Percentiles rank a stretch among this genome's conserved stretches.
Conservation (phyloP, 2,329 filamentous ascomycete genomes). For the Cladosporium oxysporum region DNA sequence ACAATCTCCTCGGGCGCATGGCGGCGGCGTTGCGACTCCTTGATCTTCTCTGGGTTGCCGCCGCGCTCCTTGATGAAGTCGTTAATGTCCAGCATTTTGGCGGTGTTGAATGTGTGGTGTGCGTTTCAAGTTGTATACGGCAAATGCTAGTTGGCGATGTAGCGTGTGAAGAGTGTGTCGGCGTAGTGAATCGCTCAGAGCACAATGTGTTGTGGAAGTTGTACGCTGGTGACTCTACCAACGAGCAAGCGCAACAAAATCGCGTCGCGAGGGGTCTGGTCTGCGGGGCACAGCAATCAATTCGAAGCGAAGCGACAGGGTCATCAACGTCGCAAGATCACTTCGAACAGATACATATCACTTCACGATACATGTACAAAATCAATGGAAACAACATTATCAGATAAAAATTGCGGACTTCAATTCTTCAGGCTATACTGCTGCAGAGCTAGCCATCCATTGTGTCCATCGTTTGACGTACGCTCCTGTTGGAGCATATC, state of each 20-base stretch:
- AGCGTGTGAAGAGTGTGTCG: not conserved
- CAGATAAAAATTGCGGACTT: not conserved
- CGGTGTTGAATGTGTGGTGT: constrained; percentile 1
- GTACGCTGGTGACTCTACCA: not conserved
- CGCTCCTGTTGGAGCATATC: not conserved
- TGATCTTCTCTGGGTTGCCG: constrained; percentile 87
- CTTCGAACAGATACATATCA: not conserved
- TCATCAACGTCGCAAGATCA: not conserved
- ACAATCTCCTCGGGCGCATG: constrained; percentile 79
- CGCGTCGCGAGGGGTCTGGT: no score
- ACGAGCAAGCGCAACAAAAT: no score
- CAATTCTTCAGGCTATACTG: not conserved
- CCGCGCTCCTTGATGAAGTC: constrained; percentile 72
- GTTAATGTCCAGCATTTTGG: constrained; percentile 48
- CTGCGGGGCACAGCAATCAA: not conserved
- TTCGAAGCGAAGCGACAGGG: not conserved
- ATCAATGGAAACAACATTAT: not conserved
- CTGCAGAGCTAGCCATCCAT: not conserved
- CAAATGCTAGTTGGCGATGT: not conserved
- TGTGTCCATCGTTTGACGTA: not conserved
- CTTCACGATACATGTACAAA: not conserved
- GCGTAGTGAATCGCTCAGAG: not conserved
- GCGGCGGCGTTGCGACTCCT: constrained; percentile 83
- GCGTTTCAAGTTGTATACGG: not conserved
- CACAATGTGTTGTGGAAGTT: not conserved